Evolutionary conservation across 2,329 filamentous ascomycete species (phyloP), one percentile per base, ranked within the genome.

Genomic region (Colletotrichum sp.): DNA sequence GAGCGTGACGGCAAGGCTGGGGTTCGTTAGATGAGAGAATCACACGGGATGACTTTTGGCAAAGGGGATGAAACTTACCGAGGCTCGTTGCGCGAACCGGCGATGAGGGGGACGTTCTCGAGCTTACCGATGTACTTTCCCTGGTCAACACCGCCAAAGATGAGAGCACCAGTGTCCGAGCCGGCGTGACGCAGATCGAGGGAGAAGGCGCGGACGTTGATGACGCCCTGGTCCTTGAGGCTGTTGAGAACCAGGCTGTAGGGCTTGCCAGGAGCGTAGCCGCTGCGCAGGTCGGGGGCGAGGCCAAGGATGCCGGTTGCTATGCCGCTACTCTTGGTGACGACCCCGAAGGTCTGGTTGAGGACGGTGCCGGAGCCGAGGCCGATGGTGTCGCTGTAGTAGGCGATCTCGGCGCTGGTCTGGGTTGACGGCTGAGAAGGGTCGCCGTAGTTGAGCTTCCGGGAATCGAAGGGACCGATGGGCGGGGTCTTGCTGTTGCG

Each of bases 161-260:
- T 89, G 73, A 91, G 79, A 68, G 89, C 87, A 36, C 89, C 89
- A 5, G 84, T 85, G 16, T 85, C 78, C 13, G 84, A 81, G 15
- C 86, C 86, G 55, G 85, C 78, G 68, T 86, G 85, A 6, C 89
- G 88, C 18, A 91, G 81, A 69, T 91, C 89, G 28, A 91, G 83
- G 8, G 88, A 84, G 79, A 90, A 91, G 44, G 88, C 83, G n/a
- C 87, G 87, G 72, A 86, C 89, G 60, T 86, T 83, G 72, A 90
- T 90, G 39, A 89, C 79, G 18, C 86, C 87, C 78, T 90, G 86
- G 1, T 82, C 79, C 2, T 84, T 84, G 80, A 91, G 85, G 26
- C 84, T 88, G 78, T 89, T 89, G 62, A 91, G 83, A 24, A 93
- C 85, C 28, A 91, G 86, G 3, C 88, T 89, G 73, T 93, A 93